Evolutionary conservation across 495 filamentous ascomycete genomes (phyloP).

Genomic region (Bacidia gigantensis): DNA sequence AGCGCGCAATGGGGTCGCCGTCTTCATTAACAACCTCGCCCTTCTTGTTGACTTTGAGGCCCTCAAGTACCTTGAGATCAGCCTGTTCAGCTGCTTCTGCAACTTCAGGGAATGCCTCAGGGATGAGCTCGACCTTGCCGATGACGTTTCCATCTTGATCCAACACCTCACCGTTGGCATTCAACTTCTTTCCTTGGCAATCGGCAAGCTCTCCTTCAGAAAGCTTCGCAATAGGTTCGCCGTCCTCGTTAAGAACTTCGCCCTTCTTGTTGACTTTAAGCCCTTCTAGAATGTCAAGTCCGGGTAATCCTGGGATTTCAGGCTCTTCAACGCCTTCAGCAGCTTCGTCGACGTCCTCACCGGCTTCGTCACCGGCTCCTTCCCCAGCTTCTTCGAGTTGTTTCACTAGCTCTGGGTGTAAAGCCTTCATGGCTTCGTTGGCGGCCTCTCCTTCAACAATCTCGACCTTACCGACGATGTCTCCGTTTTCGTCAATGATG

Average conservation of each 20-base stretch:
- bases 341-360: conserved; percentile 14
- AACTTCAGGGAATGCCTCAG: conserved; percentile 14
- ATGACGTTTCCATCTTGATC: conserved; percentile 29
- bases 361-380: conserved; percentile 14
- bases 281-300: conserved; percentile 42
- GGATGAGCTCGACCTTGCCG: conserved; percentile 21
- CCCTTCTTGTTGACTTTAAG: conserved; percentile 61
- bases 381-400: conserved; percentile 12
- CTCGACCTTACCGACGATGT: conserved; percentile 36
- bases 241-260: conserved; percentile 45
- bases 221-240: conserved; percentile 36
- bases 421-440: conserved; percentile 31
- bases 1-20: conserved; percentile 32
- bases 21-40: conserved; percentile 47
- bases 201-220: conserved; percentile 33
- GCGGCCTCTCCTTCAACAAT: conserved; percentile 39
- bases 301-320: conserved; percentile 27
- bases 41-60: conserved; percentile 55
- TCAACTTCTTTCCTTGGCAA: conserved; percentile 38
- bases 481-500: conserved; percentile 35
- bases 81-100: conserved; percentile 19
- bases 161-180: conserved; percentile 36
- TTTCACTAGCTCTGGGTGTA: conserved; percentile 35
- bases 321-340: conserved; percentile 19
- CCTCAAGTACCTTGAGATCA: conserved; percentile 18